Percentiles rank a stretch among this genome's conserved stretches.
Conservation (phyloP, 805 yeast species). For the Kazachstania africana region DNA sequence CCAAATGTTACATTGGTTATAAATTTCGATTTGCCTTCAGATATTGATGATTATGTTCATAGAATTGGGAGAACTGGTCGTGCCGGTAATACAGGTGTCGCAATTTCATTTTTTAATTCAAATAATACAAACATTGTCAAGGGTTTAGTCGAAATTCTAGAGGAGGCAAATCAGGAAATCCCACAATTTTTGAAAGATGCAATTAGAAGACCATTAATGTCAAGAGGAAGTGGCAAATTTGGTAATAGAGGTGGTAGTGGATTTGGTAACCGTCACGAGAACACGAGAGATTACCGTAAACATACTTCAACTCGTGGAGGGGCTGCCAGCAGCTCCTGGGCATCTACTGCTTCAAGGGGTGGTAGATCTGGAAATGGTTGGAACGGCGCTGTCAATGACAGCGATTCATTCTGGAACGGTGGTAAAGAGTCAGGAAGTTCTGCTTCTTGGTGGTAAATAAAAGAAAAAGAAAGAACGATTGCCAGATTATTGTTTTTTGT, state of each 20-base stretch:
- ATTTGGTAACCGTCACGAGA: constrained; percentile 10
- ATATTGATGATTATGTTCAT: constrained; percentile 96
- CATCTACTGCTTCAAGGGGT: constrained; percentile 7
- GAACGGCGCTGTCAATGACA: constrained; percentile 8
- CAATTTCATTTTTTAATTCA: constrained; percentile 95
- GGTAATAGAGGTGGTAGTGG: constrained; percentile 18
- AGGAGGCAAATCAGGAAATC: constrained; percentile 94
- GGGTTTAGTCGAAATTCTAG: constrained; percentile 72
- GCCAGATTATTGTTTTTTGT: too few relatives aligned
- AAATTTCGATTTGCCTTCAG: constrained; percentile 91
- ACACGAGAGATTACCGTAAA: constrained; percentile 40
- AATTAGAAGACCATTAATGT: constrained; percentile 57
- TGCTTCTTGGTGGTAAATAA: too few relatives aligned
- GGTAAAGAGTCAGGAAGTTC: too few relatives aligned
- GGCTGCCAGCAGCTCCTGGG: not conserved
- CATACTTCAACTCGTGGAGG: constrained; percentile 12
- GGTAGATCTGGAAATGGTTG: constrained; percentile 16
- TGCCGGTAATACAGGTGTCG: constrained; percentile 97
- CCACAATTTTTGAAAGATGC: constrained; percentile 76
- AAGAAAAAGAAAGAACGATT: too few relatives aligned
- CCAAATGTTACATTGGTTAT: constrained; percentile 96
- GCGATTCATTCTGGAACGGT: constrained; percentile 6
- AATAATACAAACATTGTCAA: constrained; percentile 78
- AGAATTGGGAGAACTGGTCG: constrained; percentile 99
- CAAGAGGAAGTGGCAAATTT: constrained; percentile 34